These are phyloP conservation scores for Pelargonium nanum DNA, from an alignment of 345 rosid species.

Conservation along the genomic window DNA sequence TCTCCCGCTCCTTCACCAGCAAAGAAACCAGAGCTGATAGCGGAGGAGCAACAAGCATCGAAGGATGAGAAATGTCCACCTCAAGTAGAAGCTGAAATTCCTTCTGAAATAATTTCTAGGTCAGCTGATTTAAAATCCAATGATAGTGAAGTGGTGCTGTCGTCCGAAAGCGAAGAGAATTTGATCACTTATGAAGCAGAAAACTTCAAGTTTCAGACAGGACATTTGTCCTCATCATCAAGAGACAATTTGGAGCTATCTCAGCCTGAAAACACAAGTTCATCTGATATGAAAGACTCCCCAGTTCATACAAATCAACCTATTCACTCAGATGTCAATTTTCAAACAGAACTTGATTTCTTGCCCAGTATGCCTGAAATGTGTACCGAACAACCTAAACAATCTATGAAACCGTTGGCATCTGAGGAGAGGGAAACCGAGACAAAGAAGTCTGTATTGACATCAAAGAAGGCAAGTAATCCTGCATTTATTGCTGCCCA, in stretches of 20 bases:
- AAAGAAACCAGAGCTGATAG: conserved; percentile 14
- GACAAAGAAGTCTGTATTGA: conserved; percentile 27
- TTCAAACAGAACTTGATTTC: conserved; percentile 20
- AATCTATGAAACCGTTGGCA: conserved; percentile 45
- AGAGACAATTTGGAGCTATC: conserved; percentile 24
- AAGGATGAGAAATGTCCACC: conserved; percentile 17
- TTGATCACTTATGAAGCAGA: neutral
- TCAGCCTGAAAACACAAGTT: conserved; percentile 23
- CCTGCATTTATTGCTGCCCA: conserved; percentile 63
- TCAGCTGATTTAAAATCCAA: neutral
- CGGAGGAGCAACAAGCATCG: conserved; percentile 30
- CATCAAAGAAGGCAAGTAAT: conserved; percentile 47
- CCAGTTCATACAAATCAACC: conserved; percentile 20
- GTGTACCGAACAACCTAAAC: conserved; percentile 45
- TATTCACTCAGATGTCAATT: conserved; percentile 16
- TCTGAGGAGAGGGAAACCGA: conserved; percentile 40
- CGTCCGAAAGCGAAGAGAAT: neutral
- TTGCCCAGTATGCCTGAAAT: conserved; percentile 25
- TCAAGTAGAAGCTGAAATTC: neutral
- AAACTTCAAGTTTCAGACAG: neutral
- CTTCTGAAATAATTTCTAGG: neutral
- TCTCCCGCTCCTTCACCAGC: conserved; percentile 35
- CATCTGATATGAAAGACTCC: conserved; percentile 30
- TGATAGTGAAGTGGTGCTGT: neutral
- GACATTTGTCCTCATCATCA: neutral